Percentiles rank a stretch among this genome's conserved stretches.
phyloP scores from a whole-genome alignment of 148 eudicot species.

The Mesembryanthemum crystallinum region DNA sequence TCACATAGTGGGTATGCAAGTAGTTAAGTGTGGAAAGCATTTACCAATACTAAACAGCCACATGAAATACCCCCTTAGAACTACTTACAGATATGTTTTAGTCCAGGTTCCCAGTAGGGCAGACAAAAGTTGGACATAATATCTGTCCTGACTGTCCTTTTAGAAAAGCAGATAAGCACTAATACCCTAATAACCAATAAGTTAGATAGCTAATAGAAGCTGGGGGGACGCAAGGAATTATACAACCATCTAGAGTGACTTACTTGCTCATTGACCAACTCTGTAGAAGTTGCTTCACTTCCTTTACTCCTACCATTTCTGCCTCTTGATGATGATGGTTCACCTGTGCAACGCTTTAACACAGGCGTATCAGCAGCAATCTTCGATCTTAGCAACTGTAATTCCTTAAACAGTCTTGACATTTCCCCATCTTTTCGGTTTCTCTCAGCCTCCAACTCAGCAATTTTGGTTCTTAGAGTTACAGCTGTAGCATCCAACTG shows the following conservation, averaged over 20 bases:
- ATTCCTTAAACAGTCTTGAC: constrained; percentile 17
- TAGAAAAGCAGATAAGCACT: not conserved
- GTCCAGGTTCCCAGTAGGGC: not conserved
- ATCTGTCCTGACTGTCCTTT: not conserved
- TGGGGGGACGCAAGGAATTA: not conserved
- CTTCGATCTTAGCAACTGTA: constrained; percentile 21
- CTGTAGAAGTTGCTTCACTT: constrained; percentile 3
- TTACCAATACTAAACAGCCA: not conserved
- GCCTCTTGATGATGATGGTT: constrained; percentile 9
- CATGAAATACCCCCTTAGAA: no score
- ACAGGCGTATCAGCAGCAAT: constrained; percentile 14
- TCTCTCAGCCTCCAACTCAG: constrained; percentile 23
- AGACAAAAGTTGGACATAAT: not conserved
- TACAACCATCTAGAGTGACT: constrained; percentile 12
- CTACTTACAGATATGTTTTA: not conserved
- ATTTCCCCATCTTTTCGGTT: constrained; percentile 21
- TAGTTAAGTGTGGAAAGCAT: no score
- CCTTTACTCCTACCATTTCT: constrained; percentile 8
- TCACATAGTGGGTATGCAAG: no score
- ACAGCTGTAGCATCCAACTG: constrained; percentile 2
- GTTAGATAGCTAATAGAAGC: not conserved
- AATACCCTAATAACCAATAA: not conserved
- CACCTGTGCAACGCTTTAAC: constrained; percentile 16
- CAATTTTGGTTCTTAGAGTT: constrained; percentile 18
- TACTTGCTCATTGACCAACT: constrained; percentile 18